Evolutionary conservation across 305 asterid species (phyloP), one percentile per base, ranked within the genome.

Genomic region (Galium porrigens): DNA sequence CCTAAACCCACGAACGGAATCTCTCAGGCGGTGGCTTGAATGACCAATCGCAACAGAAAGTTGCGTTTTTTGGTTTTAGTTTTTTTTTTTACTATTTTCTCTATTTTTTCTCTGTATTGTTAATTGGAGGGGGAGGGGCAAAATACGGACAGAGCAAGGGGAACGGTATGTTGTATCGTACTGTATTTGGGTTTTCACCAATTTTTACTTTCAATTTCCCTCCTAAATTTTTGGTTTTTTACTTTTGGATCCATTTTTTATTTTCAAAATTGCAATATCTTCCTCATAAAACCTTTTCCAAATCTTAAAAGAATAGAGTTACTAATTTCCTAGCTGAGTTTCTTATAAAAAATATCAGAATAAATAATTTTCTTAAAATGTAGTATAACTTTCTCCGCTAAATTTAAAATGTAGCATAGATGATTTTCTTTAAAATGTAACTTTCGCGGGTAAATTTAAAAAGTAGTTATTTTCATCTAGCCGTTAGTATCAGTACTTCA

Each of bases 41-140:
- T 12, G 68, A 77, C 69, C 78, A 75, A 73, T 59, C 46, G 73
- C 61, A 63, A 68, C 78, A 81, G 83, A 69, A 52, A 42, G 17
- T 55, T 49, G 18, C 49, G 58, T 56, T 12, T 17, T 58, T 67
- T n/a, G 63, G 63, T 29, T 36, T 71, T 71, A 14, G 5, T 0
- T 46, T 46, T 3, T 14, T 46, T 58, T 42, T 60, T 66, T 39
- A 6, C 3, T 51, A 15, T 41, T 8, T 15, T 12, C 12, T 29
- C 22, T 4, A 15, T 65, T 18, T 37, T 22, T 44, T 55, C 30
- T 12, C 18, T 10, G 7, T 25, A 7, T 10, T 52, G 54, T 48
- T 12, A 9, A 41, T 41, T 20, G n/a, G 4, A 29, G 58, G 39
- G 66, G 34, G 53, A 60, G 42, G 56, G 36, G 37, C 76, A 70